phyloP scores from a whole-genome alignment of 805 yeast genomes.

The Scheffersomyces spartinae region DNA sequence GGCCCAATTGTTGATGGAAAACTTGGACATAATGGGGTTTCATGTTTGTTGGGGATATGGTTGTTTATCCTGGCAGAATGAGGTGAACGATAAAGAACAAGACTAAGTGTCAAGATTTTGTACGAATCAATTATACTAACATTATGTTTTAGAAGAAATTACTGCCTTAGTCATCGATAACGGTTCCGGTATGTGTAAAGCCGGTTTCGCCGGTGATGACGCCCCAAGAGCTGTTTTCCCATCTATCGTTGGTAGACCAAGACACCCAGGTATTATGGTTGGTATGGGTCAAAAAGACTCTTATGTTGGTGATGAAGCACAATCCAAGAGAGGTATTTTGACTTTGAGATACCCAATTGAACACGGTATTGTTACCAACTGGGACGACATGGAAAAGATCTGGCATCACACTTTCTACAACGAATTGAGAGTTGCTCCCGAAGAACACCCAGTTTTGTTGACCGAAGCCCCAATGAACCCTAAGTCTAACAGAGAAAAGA shows the following conservation, averaged over 20 bases:
- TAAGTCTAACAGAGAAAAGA: slow-evolving; percentile 98
- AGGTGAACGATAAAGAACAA: no score
- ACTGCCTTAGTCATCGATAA: slow-evolving; percentile 84
- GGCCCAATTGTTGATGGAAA: no score
- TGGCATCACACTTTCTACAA: slow-evolving; percentile 99
- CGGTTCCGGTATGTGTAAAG: slow-evolving; percentile 99
- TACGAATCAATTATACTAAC: slow-evolving; percentile 10
- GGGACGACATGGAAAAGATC: slow-evolving; percentile 99
- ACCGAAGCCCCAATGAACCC: slow-evolving; percentile 99
- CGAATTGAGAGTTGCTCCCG: slow-evolving; percentile 99
- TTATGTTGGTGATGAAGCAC: slow-evolving; percentile 99
- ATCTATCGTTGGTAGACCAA: slow-evolving; percentile 99
- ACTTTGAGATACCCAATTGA: slow-evolving; percentile 98
- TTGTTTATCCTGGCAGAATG: no score
- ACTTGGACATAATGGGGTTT: no score
- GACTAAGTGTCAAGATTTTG: background rate
- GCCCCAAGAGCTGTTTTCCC: slow-evolving; percentile 99
- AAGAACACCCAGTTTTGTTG: slow-evolving; percentile 98
- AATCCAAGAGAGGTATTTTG: slow-evolving; percentile 99
- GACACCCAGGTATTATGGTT: slow-evolving; percentile 99
- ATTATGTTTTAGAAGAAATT: slow-evolving; percentile 27
- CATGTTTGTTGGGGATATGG: no score
- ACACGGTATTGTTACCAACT: slow-evolving; percentile 99
- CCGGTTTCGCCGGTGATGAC: slow-evolving; percentile 99
- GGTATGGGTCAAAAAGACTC: slow-evolving; percentile 99